A percentile compares a stretch with the other conserved stretches of the same genome.
Evolutionary conservation across 352 stramenopile species (phyloP).

Genomic region (Phytophthora melonis): DNA sequence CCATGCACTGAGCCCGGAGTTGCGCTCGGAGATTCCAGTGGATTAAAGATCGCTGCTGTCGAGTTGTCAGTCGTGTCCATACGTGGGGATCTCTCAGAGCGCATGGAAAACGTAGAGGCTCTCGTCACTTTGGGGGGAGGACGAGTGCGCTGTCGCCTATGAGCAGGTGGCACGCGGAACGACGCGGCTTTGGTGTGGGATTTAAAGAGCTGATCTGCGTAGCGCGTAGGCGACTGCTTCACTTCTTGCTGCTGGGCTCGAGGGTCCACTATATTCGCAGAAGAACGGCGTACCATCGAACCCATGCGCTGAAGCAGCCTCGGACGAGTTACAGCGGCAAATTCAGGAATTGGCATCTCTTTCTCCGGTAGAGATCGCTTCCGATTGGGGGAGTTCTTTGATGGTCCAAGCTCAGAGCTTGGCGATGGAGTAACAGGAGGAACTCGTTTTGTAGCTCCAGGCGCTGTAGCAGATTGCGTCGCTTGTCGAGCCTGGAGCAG

Average conservation of each 20-base stretch:
- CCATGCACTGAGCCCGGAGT: neutral
- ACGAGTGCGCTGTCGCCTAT: neutral
- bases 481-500: conserved; percentile 12
- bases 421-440: neutral
- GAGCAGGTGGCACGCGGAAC: neutral
- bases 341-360: neutral
- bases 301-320: conserved; percentile 32
- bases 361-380: neutral
- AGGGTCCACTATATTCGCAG: conserved; percentile 2
- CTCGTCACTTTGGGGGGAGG: neutral
- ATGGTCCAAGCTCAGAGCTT: neutral
- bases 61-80: conserved; percentile 1
- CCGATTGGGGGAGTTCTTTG: neutral
- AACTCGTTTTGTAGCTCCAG: neutral
- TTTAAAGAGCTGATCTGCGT: conserved; percentile 37
- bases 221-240: conserved; percentile 33
- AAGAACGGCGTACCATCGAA: conserved; percentile 20
- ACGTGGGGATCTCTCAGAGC: neutral
- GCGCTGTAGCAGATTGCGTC: neutral
- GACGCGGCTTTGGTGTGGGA: neutral
- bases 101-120: neutral
- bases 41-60: neutral
- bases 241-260: neutral
- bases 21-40: neutral
- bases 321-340: neutral